Percentiles rank a stretch among this genome's conserved stretches.
phyloP scores from a whole-genome alignment of 441 rosid genomes.

The Pelargonium exstipulatum region DNA sequence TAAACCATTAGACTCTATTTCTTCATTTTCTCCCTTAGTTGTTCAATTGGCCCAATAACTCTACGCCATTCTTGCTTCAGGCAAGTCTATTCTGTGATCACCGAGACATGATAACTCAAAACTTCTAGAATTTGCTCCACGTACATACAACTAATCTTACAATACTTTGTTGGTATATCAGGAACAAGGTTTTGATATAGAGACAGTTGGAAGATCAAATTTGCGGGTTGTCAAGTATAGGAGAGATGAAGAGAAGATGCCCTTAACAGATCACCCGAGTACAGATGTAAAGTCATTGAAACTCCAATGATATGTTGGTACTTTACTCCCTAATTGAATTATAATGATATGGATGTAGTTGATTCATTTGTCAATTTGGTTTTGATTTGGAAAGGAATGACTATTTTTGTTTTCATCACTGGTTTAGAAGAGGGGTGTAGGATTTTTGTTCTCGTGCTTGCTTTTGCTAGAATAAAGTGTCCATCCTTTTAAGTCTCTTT shows the following conservation, averaged over 20 bases:
- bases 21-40: background rate
- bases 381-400: slow-evolving; percentile 6
- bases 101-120: background rate
- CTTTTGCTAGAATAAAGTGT: background rate
- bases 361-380: slow-evolving; percentile 10
- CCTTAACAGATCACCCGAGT: slow-evolving; percentile 21
- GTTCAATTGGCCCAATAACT: background rate
- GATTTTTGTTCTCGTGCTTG: background rate
- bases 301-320: slow-evolving; percentile 21
- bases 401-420: background rate
- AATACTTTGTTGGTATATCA: slow-evolving; percentile 24
- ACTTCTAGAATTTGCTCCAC: background rate
- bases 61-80: background rate
- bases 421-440: background rate
- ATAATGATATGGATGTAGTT: slow-evolving; percentile 11
- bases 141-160: background rate
- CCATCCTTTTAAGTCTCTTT: background rate
- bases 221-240: slow-evolving; percentile 17
- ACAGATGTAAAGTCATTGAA: slow-evolving; percentile 37
- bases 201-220: slow-evolving; percentile 17
- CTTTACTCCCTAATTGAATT: slow-evolving; percentile 22
- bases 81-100: background rate
- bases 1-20: background rate
- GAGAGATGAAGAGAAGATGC: slow-evolving; percentile 24
- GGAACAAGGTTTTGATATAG: slow-evolving; percentile 86